Evolutionary conservation across 495 filamentous ascomycete genomes (phyloP), one percentile per base, ranked within the genome.

Genomic region (Aspergillus carlsbadensis): DNA sequence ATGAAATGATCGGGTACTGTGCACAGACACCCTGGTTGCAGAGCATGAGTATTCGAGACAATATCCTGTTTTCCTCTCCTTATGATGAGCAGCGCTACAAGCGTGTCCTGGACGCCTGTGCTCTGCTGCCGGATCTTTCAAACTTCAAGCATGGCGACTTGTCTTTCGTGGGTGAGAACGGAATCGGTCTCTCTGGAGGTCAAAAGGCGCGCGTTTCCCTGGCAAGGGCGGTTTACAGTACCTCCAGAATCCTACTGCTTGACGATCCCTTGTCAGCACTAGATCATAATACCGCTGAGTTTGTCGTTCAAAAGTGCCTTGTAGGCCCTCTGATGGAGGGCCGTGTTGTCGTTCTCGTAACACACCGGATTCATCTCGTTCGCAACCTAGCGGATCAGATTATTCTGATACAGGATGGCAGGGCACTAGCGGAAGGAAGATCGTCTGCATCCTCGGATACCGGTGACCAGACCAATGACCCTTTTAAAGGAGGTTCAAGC

Each of bases 21-120:
- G 84, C 85, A 2, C 90, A 96, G 61, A 88, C 84, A 4, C 88
- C 91, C n/a, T 96, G 91, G 91, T 76, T 96, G 6, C 89, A 94
- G 65, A 93, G 87, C 62, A 93, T 93, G 89, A 92, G 84, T 56
- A 91, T 96, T 42, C 85, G 86, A 2, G 87, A 93, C 31, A 93
- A 93, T 56, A 92, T 93, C 40, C 68, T 93, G 1, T 94, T 94
- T 66, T 87, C 85, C 36, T 80, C 84, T 10, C 81, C 81, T 0
- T 89, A 88, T 52, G 87, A 93, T 51, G 81, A 83, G 20, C 64
- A 65, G 21, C 77, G 83, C 0, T 87, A 86, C 57, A 81, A 81
- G 39, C 75, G 77, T 47, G 83, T 84, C 1, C 54, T 90, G 0
- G 73, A 82, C 40, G 85, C 84, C 15, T 89, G 85, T 62, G 84